These are phyloP conservation scores for Lentinula detonsa DNA, from an alignment of 768 basidiomycete genomes.

Conservation along the genomic window DNA sequence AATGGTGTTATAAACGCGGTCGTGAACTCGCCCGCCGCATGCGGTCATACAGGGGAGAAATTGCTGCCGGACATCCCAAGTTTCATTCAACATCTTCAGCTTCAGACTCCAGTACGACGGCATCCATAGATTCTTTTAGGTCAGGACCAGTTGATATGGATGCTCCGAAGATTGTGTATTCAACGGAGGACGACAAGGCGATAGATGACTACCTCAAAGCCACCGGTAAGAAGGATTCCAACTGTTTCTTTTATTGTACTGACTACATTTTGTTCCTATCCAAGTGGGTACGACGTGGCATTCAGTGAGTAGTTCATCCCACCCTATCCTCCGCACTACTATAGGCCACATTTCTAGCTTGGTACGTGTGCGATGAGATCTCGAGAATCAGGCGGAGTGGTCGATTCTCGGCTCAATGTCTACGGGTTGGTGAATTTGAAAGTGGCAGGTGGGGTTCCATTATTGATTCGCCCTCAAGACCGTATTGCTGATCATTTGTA, in stretches of 20 bases:
- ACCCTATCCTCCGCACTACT: not conserved
- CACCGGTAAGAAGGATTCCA: conserved; percentile 8
- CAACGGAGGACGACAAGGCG: conserved; percentile 17
- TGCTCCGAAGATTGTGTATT: conserved; percentile 16
- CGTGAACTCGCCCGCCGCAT: conserved; percentile 30
- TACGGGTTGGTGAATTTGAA: conserved; percentile 39
- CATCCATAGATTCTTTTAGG: not conserved
- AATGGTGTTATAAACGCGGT: conserved; percentile 19
- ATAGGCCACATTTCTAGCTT: conserved; percentile 19
- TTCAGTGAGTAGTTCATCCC: conserved; percentile 13
- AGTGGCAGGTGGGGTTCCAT: conserved; percentile 33
- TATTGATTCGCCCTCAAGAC: too few relatives aligned
- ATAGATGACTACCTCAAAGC: conserved; percentile 14
- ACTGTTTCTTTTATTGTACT: not conserved
- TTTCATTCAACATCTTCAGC: conserved; percentile 8
- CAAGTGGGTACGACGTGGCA: conserved; percentile 14
- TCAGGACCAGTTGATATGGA: conserved; percentile 12
- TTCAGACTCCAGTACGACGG: not conserved
- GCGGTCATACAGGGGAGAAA: conserved; percentile 17
- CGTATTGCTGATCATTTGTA: conserved; percentile 19
- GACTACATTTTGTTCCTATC: not conserved
- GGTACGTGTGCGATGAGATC: conserved; percentile 48
- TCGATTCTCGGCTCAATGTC: conserved; percentile 38
- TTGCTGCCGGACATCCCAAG: conserved; percentile 7
- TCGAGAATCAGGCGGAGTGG: conserved; percentile 34